These are phyloP conservation scores for Gypsophila paniculata DNA, from an alignment of 179 eudicot species.

Conservation along the genomic window DNA sequence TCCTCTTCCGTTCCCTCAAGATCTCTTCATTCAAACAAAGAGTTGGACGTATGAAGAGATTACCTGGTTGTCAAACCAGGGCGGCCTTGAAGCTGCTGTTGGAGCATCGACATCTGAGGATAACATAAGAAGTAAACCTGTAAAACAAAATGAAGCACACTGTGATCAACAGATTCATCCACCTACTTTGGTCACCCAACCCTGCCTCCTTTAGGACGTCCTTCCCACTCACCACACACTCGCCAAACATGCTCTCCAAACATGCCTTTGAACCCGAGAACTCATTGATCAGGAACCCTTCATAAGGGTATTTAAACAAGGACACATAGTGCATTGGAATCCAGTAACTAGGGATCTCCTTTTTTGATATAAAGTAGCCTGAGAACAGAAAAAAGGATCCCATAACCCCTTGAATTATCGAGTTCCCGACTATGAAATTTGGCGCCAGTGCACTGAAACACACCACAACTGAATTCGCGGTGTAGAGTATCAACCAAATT, in stretches of 20 bases:
- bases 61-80: slow-evolving; percentile 35
- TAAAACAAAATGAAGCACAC: slow-evolving; percentile 69
- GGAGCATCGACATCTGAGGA: slow-evolving; percentile 80
- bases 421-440: slow-evolving; percentile 88
- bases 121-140: slow-evolving; percentile 78
- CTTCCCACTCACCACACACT: slow-evolving; percentile 60
- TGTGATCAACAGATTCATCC: slow-evolving; percentile 79
- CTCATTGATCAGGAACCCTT: slow-evolving; percentile 89
- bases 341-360: slow-evolving; percentile 83
- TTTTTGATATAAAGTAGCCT: slow-evolving; percentile 84
- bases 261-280: slow-evolving; percentile 62
- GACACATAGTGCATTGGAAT: slow-evolving; percentile 89
- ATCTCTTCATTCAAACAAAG: neutral
- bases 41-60: neutral
- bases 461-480: slow-evolving; percentile 90
- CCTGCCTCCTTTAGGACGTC: slow-evolving; percentile 82
- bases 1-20: too few relatives aligned
- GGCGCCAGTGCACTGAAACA: slow-evolving; percentile 94
- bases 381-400: slow-evolving; percentile 92
- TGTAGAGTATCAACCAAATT: slow-evolving; percentile 89
- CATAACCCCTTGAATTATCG: slow-evolving; percentile 82
- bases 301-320: slow-evolving; percentile 91
- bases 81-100: slow-evolving; percentile 44
- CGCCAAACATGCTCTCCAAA: slow-evolving; percentile 60
- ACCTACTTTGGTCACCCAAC: slow-evolving; percentile 58